Base-by-base conservation (phyloP, 306 rosid species). In the Inga leiocalycina region DNA sequence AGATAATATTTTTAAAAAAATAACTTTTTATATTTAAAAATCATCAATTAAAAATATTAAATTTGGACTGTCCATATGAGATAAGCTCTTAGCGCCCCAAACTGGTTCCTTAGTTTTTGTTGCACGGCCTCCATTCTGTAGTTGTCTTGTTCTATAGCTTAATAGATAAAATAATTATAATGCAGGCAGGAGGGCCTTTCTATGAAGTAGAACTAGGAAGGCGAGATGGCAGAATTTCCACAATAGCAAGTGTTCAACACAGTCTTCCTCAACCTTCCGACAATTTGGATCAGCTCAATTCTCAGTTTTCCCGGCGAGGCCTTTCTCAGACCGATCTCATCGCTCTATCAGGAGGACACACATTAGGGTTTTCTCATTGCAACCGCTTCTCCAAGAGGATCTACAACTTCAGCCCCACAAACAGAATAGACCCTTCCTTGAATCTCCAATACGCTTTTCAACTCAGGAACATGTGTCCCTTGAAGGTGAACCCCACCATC, bases 331-430 rank as follows among this genome's bases (percentile, higher is more conserved):
- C 85, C 27, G 93, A 96, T 76, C 80, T 96, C 83, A 67, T 93
- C 74, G 99, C 99, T 2, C 90, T 96, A 19, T 96, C 98, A 93
- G 99, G 98, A 45, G 99, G 88, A 52, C 99, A 96, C 59, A 92
- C 99, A 62, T 88, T 93, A 67, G 99, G 99, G 5, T 93, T 94
- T 81, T 86, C 99, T 5, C 98, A 93, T 75, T 96, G 99, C 90
- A 69, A 14, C 59, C 75, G 86, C 2, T 87, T 96, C 84, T 59
- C 81, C 64, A 85, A 87, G 8, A 54, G 98, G 80, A 73, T 96
- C 22, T 88, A 92, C 87, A 84, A 43, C 35, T 96, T 90, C 97
- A 87, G 84, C 59, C 90, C 89, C 82, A 84, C 71, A 81, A 87
- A 17, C 43, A 86, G 85, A 78, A 85, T 92, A 9, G 99, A 96